Base-by-base conservation (phyloP, 2,329 filamentous ascomycete species). In the Claviceps spartinae region DNA sequence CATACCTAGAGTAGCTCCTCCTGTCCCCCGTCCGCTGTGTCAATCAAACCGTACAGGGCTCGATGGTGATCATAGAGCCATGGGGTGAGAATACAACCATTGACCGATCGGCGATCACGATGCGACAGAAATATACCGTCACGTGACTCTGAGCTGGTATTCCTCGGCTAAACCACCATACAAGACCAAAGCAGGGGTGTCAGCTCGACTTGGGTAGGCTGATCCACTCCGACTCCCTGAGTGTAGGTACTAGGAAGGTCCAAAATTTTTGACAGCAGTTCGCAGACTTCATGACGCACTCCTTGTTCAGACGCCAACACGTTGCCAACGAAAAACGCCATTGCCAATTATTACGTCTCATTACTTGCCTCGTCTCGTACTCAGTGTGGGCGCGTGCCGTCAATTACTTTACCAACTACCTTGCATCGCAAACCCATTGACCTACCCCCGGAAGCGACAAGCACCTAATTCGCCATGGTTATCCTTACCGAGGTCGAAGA, bases 401-500 rank as follows among this genome's bases (percentile, higher is more conserved):
- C 11, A 18, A 16, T 11, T 11, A 18, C 2, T 37, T 5, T 36
- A 8, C 3, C 5, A 11, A 36, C 24, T 36, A 11, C 5, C n/a
- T 46, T 24, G 20, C 34, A 46, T 45, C 34, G 16, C 18, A n/a
- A 38, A 20, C 18, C 20, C 30, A n/a, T 50, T 6, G 7, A 11
- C 20, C 26, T 7, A n/a, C 24, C 11, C 5, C 24, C 36, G 14
- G 11, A 51, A 47, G 4, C 49, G 11, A 34, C 24, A 26, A 9
- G 22, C 4, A 41, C 34, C 37, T 42, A 47, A 36, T 47, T 36
- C 72, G 83, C 70, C 63, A 96, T 97, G 91, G 91, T 97, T 70
- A 88, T 91, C 72, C 87, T 97, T 67, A 87, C 88, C 67, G 91
- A 97, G 77, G 91, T 97, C 65, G 85, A 94, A 67, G 91, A 97